These are phyloP conservation scores for Candida cerambycidarum DNA, from an alignment of 805 yeast species.

Conservation along the genomic window DNA sequence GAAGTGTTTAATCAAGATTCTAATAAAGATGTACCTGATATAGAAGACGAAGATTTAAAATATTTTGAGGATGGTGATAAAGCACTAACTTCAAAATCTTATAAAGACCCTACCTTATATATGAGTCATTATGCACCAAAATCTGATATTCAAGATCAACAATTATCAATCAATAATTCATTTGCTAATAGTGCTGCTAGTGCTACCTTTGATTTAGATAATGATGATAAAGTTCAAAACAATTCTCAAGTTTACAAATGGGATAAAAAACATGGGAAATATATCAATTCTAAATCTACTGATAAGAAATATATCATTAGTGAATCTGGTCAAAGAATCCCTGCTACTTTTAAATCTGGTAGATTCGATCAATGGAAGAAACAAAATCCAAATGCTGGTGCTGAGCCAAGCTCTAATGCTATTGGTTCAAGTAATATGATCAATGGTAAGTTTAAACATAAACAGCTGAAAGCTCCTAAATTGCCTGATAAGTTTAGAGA, in stretches of 20 bases:
- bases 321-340: constrained; percentile 89
- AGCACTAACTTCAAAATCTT: constrained; percentile 38
- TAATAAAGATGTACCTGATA: constrained; percentile 46
- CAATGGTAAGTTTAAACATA: constrained; percentile 63
- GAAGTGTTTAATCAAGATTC: constrained; percentile 51
- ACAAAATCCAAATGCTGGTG: constrained; percentile 27
- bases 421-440: constrained; percentile 21
- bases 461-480: constrained; percentile 75
- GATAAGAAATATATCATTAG: constrained; percentile 89
- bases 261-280: constrained; percentile 93
- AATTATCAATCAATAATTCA: constrained; percentile 54
- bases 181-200: constrained; percentile 82
- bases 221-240: constrained; percentile 69
- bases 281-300: constrained; percentile 73
- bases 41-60: constrained; percentile 47
- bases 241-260: constrained; percentile 79
- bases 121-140: constrained; percentile 89
- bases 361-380: constrained; percentile 90
- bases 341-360: constrained; percentile 90
- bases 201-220: constrained; percentile 82
- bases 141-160: constrained; percentile 75
- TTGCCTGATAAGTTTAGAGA: constrained; percentile 90
- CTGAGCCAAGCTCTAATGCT: neutral
- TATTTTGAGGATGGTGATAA: constrained; percentile 56
- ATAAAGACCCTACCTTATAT: constrained; percentile 75